Conservation (phyloP, 1,284 basidiomycete genomes). For the Inonotus obliquus region DNA sequence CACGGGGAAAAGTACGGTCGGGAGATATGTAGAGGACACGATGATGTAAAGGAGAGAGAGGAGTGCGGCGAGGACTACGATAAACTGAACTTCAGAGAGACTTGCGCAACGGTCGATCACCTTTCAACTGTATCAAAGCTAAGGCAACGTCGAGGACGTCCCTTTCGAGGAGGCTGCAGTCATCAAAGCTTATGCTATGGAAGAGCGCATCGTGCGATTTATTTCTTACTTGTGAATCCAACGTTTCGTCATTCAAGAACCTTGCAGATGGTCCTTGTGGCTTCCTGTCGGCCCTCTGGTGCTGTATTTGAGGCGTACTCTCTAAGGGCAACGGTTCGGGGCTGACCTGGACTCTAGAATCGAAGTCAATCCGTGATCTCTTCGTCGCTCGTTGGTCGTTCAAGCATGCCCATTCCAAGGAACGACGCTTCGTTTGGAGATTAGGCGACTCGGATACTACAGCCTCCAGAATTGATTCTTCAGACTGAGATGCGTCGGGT, state of each 20-base stretch:
- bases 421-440: conserved; percentile 21
- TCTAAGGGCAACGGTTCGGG: neutral
- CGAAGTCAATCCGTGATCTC: conserved; percentile 19
- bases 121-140: conserved; percentile 11
- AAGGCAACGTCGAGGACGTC: conserved; percentile 15
- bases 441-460: neutral
- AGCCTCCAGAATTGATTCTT: neutral
- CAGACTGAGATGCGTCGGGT: neutral
- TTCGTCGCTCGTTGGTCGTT: conserved; percentile 25
- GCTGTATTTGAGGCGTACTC: neutral
- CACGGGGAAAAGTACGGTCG: neutral
- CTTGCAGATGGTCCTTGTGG: conserved; percentile 10
- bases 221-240: neutral
- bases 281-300: conserved; percentile 11
- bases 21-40: neutral
- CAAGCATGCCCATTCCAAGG: conserved; percentile 48
- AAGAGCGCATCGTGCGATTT: neutral
- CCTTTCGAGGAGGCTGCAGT: neutral
- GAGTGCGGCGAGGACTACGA: neutral
- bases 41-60: too few species aligned
- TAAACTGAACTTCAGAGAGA: neutral
- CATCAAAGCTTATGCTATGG: neutral
- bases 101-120: neutral
- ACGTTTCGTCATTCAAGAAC: neutral
- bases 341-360: neutral